Evolutionary conservation across 768 basidiomycete genomes (phyloP).

Genomic region (Boletellus sp.): DNA sequence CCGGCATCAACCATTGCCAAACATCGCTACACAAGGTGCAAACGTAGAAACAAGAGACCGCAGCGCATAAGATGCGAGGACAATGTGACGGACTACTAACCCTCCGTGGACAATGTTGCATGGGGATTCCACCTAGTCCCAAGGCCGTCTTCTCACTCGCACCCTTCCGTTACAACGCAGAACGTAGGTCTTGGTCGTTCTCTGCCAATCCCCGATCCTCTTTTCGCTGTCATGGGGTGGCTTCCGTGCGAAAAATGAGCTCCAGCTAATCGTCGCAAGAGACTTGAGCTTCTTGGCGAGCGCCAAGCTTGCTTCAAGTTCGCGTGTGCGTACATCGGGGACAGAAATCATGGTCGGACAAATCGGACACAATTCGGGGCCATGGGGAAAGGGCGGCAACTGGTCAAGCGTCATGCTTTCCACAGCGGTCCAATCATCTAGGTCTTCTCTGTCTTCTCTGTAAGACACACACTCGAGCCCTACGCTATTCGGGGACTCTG

Average conservation of each 20-base stretch:
- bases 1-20: neutral
- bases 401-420: conserved; percentile 5
- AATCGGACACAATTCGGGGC: conserved; percentile 32
- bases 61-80: neutral
- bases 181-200: conserved; percentile 40
- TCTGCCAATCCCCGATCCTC: conserved; percentile 20
- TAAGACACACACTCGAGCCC: conserved; percentile 20
- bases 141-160: conserved; percentile 41
- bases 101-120: neutral
- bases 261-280: conserved; percentile 48
- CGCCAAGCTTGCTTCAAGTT: conserved; percentile 45
- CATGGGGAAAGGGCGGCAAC: conserved; percentile 27
- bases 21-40: neutral
- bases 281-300: conserved; percentile 44
- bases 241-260: conserved; percentile 41
- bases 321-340: conserved; percentile 38
- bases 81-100: neutral
- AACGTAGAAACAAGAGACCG: neutral
- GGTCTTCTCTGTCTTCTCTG: conserved; percentile 16
- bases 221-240: conserved; percentile 12
- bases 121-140: conserved; percentile 21
- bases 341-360: conserved; percentile 33
- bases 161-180: conserved; percentile 39
- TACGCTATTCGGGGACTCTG: conserved; percentile 10
- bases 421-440: neutral